Evolutionary conservation across 1,284 basidiomycete species (phyloP).

Genomic region (Omphalotus olearius): DNA sequence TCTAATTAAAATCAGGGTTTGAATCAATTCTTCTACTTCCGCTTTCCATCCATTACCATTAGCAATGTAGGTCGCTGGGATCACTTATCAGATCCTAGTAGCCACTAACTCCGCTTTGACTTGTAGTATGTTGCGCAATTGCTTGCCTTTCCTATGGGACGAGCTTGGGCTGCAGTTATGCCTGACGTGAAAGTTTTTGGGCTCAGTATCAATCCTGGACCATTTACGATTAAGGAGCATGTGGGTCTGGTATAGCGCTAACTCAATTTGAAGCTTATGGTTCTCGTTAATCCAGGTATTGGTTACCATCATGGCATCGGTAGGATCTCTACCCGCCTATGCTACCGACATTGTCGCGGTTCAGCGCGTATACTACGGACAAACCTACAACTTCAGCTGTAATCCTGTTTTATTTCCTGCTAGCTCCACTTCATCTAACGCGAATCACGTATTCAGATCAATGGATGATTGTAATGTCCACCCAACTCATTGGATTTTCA

Average conservation of each 20-base stretch:
- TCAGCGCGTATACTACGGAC: slow-evolving; percentile 67
- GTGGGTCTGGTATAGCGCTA: slow-evolving; percentile 33
- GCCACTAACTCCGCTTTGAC: neutral
- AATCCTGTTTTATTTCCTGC: no score
- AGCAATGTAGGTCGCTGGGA: neutral
- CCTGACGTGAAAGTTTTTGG: slow-evolving; percentile 59
- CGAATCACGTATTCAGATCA: no score
- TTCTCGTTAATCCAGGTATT: slow-evolving; percentile 23
- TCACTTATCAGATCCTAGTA: neutral
- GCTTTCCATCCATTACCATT: slow-evolving; percentile 28
- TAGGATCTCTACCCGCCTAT: slow-evolving; percentile 60
- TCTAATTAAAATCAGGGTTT: slow-evolving; percentile 29
- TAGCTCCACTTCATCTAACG: no score
- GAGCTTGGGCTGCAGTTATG: slow-evolving; percentile 51
- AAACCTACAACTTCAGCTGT: slow-evolving; percentile 61
- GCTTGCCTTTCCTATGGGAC: slow-evolving; percentile 61
- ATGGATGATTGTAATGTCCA: slow-evolving; percentile 80
- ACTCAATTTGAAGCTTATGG: slow-evolving; percentile 12
- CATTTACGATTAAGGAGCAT: slow-evolving; percentile 72
- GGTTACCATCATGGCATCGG: slow-evolving; percentile 74
- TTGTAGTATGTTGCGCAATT: slow-evolving; percentile 55
- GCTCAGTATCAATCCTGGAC: slow-evolving; percentile 64
- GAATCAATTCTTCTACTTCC: slow-evolving; percentile 44
- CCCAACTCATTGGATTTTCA: slow-evolving; percentile 84
- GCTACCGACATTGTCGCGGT: slow-evolving; percentile 77